Evolutionary conservation across 2,329 filamentous ascomycete species (phyloP).

Genomic region (Epichloe gansuensis): DNA sequence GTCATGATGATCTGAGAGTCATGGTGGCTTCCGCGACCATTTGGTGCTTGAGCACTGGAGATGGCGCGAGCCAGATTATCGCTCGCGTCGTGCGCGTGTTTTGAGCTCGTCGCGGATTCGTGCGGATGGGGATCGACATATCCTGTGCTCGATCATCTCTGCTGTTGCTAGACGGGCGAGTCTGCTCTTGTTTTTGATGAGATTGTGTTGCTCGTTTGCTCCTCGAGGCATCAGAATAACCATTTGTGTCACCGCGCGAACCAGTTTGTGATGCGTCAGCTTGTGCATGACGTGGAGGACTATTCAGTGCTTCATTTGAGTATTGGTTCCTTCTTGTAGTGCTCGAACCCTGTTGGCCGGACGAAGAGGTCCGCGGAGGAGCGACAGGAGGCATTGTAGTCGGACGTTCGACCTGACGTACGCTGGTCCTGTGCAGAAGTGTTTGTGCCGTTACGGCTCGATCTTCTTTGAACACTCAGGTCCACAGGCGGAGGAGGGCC

Average conservation of each 20-base stretch:
- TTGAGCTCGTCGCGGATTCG: constrained; percentile 32
- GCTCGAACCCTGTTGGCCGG: constrained; percentile 38
- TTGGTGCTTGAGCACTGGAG: constrained; percentile 20
- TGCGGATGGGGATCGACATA: constrained; percentile 33
- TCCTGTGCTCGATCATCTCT: constrained; percentile 27
- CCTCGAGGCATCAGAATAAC: constrained; percentile 18
- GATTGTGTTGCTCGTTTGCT: constrained; percentile 17
- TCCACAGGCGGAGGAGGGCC: constrained; percentile 22
- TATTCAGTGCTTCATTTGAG: constrained; percentile 31
- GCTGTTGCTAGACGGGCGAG: constrained; percentile 25
- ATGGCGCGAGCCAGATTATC: constrained; percentile 68
- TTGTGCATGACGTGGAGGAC: constrained; percentile 29
- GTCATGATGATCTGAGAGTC: constrained; percentile 24
- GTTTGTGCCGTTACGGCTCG: constrained; percentile 31
- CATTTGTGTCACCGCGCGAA: constrained; percentile 20
- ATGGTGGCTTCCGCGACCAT: constrained; percentile 15
- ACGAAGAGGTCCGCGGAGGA: constrained; percentile 75
- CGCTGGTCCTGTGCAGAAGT: constrained; percentile 32
- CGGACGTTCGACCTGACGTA: constrained; percentile 34
- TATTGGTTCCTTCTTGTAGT: constrained; percentile 34
- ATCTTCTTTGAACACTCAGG: constrained; percentile 35
- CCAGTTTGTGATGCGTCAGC: constrained; percentile 24
- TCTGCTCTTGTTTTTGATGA: constrained; percentile 24
- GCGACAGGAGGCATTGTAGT: constrained; percentile 52
- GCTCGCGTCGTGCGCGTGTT: constrained; percentile 62